These are phyloP conservation scores for Candida dubliniensis DNA, from an alignment of 1,139 yeast species.

Conservation along the genomic window DNA sequence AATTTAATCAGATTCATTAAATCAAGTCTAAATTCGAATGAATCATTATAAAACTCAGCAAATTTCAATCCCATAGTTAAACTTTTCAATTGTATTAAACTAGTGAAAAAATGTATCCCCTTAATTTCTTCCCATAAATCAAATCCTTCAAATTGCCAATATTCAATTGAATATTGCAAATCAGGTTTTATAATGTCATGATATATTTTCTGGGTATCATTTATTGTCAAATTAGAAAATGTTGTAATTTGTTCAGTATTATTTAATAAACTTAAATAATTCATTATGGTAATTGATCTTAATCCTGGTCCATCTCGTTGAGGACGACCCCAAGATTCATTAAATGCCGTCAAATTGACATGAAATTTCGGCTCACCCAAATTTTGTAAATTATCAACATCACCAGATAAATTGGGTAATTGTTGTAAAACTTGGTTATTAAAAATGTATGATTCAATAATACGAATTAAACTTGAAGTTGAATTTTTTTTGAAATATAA, in stretches of 20 bases:
- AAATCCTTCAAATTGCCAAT: constrained; percentile 69
- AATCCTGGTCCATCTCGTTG: constrained; percentile 95
- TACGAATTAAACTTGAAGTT: constrained; percentile 19
- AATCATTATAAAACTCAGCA: constrained; percentile 39
- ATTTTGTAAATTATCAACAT: constrained; percentile 48
- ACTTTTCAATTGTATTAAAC: constrained; percentile 71
- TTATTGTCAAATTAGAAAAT: background rate
- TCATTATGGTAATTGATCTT: constrained; percentile 63
- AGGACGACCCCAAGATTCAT: constrained; percentile 86
- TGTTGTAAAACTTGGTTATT: constrained; percentile 64
- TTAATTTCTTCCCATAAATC: constrained; percentile 93
- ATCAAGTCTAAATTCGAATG: constrained; percentile 22
- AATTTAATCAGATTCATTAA: constrained; percentile 28
- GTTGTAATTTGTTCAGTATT: background rate
- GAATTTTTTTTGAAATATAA: background rate
- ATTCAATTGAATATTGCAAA: constrained; percentile 57
- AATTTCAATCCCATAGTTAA: constrained; percentile 56
- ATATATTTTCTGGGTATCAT: constrained; percentile 40
- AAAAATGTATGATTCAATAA: constrained; percentile 61
- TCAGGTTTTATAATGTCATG: constrained; percentile 65
- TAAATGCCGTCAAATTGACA: constrained; percentile 62
- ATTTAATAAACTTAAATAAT: constrained; percentile 40
- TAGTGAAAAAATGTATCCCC: constrained; percentile 75
- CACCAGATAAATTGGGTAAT: constrained; percentile 66
- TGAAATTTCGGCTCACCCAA: constrained; percentile 89